phyloP scores from a whole-genome alignment of 2,329 filamentous ascomycete species.

The Phyllosticta ampelicida region DNA sequence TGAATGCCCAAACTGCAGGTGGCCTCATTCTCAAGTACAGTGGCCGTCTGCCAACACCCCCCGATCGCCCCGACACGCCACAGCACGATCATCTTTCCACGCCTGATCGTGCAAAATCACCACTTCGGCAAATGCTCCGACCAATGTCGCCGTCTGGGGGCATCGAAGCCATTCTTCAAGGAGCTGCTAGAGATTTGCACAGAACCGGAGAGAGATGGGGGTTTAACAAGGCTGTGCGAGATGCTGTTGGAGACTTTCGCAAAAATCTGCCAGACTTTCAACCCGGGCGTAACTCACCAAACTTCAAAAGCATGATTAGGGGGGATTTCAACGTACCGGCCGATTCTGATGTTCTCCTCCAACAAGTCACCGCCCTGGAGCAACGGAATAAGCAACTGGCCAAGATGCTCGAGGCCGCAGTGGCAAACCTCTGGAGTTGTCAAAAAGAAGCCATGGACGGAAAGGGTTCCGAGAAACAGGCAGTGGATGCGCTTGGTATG shows the following conservation, averaged over 20 bases:
- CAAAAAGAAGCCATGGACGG: constrained; percentile 42
- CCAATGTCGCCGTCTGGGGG: constrained; percentile 26
- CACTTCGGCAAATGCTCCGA: constrained; percentile 18
- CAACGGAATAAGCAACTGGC: constrained; percentile 56
- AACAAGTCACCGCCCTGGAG: constrained; percentile 41
- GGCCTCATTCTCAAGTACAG: constrained; percentile 63
- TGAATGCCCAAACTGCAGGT: constrained; percentile 50
- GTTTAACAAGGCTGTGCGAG: constrained; percentile 70
- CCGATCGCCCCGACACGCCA: constrained; percentile 14
- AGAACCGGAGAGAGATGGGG: constrained; percentile 65
- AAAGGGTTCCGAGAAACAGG: constrained; percentile 20
- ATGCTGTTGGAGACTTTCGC: constrained; percentile 67
- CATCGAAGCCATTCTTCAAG: constrained; percentile 63
- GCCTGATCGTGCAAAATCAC: constrained; percentile 15
- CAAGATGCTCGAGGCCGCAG: constrained; percentile 55
- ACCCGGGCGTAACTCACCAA: constrained; percentile 22
- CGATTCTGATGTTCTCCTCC: constrained; percentile 22
- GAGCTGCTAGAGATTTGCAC: constrained; percentile 63
- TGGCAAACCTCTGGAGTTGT: constrained; percentile 51
- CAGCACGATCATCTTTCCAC: not conserved
- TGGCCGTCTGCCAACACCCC: constrained; percentile 23
- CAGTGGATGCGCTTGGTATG: constrained; percentile 33
- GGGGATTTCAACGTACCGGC: constrained; percentile 19
- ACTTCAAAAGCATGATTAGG: constrained; percentile 21
- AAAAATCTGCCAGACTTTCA: constrained; percentile 63